phyloP scores from a whole-genome alignment of 1,139 yeast species.

The Yamadazyma epiphylla region DNA sequence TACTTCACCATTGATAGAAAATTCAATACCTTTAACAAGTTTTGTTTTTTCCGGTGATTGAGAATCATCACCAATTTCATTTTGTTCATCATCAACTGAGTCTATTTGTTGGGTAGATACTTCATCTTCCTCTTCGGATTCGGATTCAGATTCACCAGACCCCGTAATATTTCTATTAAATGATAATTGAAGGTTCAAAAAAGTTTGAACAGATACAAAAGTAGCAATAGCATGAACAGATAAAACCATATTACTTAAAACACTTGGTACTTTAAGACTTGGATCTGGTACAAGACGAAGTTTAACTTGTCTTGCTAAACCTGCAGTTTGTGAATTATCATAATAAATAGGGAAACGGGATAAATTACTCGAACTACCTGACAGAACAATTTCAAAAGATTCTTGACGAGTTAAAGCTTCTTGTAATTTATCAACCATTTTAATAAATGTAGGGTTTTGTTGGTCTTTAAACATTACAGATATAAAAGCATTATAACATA shows the following conservation, averaged over 20 bases:
- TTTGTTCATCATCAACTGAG: slow-evolving; percentile 8
- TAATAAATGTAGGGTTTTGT: slow-evolving; percentile 15
- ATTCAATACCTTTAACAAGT: slow-evolving; percentile 43
- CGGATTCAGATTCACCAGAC: slow-evolving; percentile 7
- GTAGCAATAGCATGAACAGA: slow-evolving; percentile 92
- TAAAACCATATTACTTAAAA: slow-evolving; percentile 43
- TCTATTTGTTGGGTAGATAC: slow-evolving; percentile 10
- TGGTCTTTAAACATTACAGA: slow-evolving; percentile 33
- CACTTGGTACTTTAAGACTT: slow-evolving; percentile 22
- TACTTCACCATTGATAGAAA: slow-evolving; percentile 55
- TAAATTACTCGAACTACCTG: slow-evolving; percentile 32
- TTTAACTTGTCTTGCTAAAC: slow-evolving; percentile 72
- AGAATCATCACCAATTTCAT: slow-evolving; percentile 4
- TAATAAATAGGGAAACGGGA: slow-evolving; percentile 10
- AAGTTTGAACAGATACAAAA: slow-evolving; percentile 65
- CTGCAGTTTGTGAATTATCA: slow-evolving; percentile 41
- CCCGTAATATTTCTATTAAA: slow-evolving; percentile 17
- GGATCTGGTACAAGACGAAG: slow-evolving; percentile 44
- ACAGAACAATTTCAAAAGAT: slow-evolving; percentile 65
- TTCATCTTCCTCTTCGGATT: slow-evolving; percentile 9
- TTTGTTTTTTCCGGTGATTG: slow-evolving; percentile 5
- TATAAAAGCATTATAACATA: slow-evolving; percentile 45
- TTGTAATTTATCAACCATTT: slow-evolving; percentile 52
- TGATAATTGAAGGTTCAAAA: slow-evolving; percentile 40
- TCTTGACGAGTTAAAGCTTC: slow-evolving; percentile 76